Evolutionary conservation across 306 rosid genomes (phyloP).

Genomic region (Mimosa pudica): DNA sequence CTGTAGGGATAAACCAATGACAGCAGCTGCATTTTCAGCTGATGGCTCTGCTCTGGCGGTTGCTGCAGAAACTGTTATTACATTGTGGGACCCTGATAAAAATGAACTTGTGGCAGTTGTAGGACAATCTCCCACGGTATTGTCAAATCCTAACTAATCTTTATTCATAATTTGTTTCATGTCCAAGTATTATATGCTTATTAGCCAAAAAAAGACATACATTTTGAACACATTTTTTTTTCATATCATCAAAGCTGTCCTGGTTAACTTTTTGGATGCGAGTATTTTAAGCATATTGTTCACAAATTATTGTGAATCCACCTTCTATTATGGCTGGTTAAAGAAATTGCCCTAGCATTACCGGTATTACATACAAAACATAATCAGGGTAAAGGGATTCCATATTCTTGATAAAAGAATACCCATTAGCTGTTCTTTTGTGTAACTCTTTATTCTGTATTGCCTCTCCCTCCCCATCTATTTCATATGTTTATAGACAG

Average conservation of each 20-base stretch:
- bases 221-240: background rate
- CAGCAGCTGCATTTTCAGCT: conserved; percentile 82
- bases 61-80: conserved; percentile 86
- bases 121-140: conserved; percentile 72
- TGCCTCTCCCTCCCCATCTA: background rate
- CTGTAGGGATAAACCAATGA: conserved; percentile 80
- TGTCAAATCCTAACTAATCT: conserved; percentile 12
- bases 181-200: background rate
- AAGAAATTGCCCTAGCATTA: conserved; percentile 21
- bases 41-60: conserved; percentile 96
- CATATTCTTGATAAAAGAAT: background rate
- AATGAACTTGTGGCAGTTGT: conserved; percentile 82
- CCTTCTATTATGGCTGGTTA: background rate
- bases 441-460: conserved; percentile 1
- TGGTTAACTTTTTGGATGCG: background rate
- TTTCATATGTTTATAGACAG: background rate
- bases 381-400: background rate
- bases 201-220: background rate
- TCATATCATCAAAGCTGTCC: conserved; percentile 10
- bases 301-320: background rate
- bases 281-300: conserved; percentile 25
- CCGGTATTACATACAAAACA: conserved; percentile 1
- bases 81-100: conserved; percentile 90
- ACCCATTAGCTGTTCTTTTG: conserved; percentile 5
- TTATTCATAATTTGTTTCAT: background rate